These are phyloP conservation scores for Pyrenochaeta sp. DNA, from an alignment of 2,329 filamentous ascomycete genomes.

Conservation along the genomic window DNA sequence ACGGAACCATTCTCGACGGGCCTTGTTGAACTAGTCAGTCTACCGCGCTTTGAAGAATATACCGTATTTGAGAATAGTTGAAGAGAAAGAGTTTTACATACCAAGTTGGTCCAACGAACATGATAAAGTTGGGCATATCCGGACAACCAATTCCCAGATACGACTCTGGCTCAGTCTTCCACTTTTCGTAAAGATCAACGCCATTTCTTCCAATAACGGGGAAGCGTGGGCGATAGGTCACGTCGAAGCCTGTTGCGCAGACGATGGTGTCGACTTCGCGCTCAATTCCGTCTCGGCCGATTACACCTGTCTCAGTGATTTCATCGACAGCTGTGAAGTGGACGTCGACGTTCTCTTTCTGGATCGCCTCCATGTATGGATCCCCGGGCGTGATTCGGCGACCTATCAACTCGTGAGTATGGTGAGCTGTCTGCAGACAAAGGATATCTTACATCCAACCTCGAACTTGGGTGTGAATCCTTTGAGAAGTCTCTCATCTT, in stretches of 20 bases:
- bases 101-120: slow-evolving; percentile 49
- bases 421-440: no score
- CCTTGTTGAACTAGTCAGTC: slow-evolving; percentile 27
- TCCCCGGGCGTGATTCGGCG: slow-evolving; percentile 59
- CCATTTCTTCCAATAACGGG: slow-evolving; percentile 53
- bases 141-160: slow-evolving; percentile 54
- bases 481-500: slow-evolving; percentile 58
- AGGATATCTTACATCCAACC: slow-evolving; percentile 48
- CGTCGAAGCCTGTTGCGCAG: slow-evolving; percentile 57
- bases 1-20: slow-evolving; percentile 57
- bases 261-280: slow-evolving; percentile 53
- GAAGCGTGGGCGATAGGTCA: slow-evolving; percentile 53
- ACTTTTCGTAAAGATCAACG: slow-evolving; percentile 50
- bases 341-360: slow-evolving; percentile 59
- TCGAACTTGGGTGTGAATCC: slow-evolving; percentile 58
- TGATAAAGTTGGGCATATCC: slow-evolving; percentile 54
- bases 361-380: slow-evolving; percentile 60
- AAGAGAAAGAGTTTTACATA: no score
- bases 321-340: slow-evolving; percentile 57
- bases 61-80: no score
- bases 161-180: slow-evolving; percentile 48
- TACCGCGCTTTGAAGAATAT: no score
- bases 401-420: slow-evolving; percentile 19
- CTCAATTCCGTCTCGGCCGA: slow-evolving; percentile 53
- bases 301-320: slow-evolving; percentile 56